Evolutionary conservation across 129 eudicot species (phyloP), one percentile per base, ranked within the genome.

Genomic region (Lonicera japonica): DNA sequence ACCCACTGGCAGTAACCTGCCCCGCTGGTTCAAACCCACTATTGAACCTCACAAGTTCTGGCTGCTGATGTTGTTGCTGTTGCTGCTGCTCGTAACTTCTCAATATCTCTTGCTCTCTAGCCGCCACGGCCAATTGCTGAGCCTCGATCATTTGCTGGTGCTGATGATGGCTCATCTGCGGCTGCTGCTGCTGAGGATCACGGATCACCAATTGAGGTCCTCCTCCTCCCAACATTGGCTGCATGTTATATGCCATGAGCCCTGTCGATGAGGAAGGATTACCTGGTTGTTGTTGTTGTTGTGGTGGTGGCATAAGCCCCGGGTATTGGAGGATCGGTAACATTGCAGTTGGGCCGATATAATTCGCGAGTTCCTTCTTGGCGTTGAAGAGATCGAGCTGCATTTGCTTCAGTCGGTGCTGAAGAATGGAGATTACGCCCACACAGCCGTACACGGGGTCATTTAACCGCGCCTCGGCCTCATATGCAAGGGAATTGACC

Each of bases 371-470:
- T 63, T 89, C 97, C 3, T 81, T 69, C 68, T 79, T 86, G 14
- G 97, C 97, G 5, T 34, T 63, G 13, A 63, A 71, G 10, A 89
- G 38, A 43, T 86, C 97, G 20, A 14, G 45, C 53, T 89, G 95
- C 14, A 86, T 83, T 64, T 89, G 91, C 51, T 77, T 75, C 7
- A 89, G 78, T 56, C 77, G 75, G 58, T 86, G 95, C 8, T 89
- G 97, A 8, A 89, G 79, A 12, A 80, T 54, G 2, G 95, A 82
- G 25, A 90, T 90, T 0, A 90, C 64, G 15, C 97, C 97, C 0
- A 86, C 95, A 11, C 97, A 90, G 12, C 97, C 97, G 22, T 90
- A 86, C 6, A 90, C 97, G 0, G 97, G 97, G 74, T 90, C 97
- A 0, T 81, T 82, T 0, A 81, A 83, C n/a, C 97, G 61, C 15